A percentile compares a stretch with the other conserved stretches of the same genome.
phyloP scores from a whole-genome alignment of 176 grass and related monocot species.

The Triticum aestivum region DNA sequence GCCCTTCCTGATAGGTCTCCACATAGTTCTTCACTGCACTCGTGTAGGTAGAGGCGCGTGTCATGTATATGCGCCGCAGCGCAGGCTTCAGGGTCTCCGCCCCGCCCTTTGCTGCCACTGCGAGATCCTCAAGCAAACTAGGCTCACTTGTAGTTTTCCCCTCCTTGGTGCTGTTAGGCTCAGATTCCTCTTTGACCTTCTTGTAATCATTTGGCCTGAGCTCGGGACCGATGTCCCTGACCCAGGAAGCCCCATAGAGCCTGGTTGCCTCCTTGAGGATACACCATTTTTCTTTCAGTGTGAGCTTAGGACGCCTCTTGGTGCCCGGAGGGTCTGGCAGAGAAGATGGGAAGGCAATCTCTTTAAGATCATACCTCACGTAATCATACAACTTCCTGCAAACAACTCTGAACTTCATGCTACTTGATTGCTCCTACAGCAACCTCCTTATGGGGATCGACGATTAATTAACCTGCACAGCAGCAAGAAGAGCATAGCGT shows the following conservation, averaged over 20 bases:
- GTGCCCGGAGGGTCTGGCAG: constrained; percentile 56
- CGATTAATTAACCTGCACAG: neutral
- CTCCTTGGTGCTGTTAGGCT: neutral
- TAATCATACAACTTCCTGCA: constrained; percentile 66
- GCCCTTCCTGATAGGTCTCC: constrained; percentile 36
- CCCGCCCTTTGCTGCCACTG: neutral
- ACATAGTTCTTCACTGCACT: constrained; percentile 34
- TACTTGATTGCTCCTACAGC: neutral
- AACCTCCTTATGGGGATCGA: neutral
- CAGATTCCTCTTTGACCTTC: neutral
- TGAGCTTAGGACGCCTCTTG: constrained; percentile 49
- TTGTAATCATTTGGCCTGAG: constrained; percentile 58
- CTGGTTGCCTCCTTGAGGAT: constrained; percentile 67
- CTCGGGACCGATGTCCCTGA: constrained; percentile 48
- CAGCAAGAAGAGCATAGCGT: neutral
- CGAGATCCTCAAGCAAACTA: constrained; percentile 21
- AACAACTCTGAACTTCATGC: constrained; percentile 61
- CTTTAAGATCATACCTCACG: constrained; percentile 63
- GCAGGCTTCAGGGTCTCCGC: constrained; percentile 28
- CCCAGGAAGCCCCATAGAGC: constrained; percentile 50
- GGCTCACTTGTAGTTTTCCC: constrained; percentile 7
- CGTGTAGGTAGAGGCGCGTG: constrained; percentile 31
- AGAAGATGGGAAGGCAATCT: constrained; percentile 73
- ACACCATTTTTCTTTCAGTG: constrained; percentile 43
- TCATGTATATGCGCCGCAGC: constrained; percentile 30